These are phyloP conservation scores for Osmozyma mogii DNA, from an alignment of 805 yeast species.

Conservation along the genomic window DNA sequence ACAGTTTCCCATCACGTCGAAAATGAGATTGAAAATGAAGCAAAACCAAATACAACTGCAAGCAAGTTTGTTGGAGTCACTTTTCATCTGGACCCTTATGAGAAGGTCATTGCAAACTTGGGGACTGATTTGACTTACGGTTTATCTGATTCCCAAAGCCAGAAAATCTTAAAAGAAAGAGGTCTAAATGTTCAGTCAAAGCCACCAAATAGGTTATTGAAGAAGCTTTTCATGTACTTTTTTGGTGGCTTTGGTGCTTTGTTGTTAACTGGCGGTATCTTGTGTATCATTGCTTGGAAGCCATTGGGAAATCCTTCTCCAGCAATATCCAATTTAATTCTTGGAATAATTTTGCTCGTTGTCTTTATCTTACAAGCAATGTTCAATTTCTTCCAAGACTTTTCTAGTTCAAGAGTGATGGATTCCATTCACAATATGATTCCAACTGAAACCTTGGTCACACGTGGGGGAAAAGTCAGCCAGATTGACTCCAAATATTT, in stretches of 20 bases:
- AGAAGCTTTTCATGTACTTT: conserved; percentile 29
- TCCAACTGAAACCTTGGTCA: conserved; percentile 28
- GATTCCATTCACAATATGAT: conserved; percentile 37
- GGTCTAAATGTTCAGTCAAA: conserved; percentile 33
- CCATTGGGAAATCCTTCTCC: conserved; percentile 41
- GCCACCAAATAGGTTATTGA: conserved; percentile 25
- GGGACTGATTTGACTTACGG: conserved; percentile 16
- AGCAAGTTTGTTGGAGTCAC: conserved; percentile 18
- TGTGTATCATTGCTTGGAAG: conserved; percentile 38
- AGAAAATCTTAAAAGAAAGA: conserved; percentile 11
- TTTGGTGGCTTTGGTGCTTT: conserved; percentile 44
- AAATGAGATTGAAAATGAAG: conserved; percentile 7
- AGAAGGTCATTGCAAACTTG: conserved; percentile 16
- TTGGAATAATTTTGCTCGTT: conserved; percentile 33
- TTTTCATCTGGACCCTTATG: conserved; percentile 22
- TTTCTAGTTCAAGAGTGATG: conserved; percentile 40
- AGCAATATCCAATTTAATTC: conserved; percentile 33
- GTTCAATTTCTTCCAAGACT: conserved; percentile 42
- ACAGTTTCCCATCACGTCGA: conserved; percentile 25
- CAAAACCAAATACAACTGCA: conserved; percentile 5
- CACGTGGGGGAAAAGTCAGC: conserved; percentile 24
- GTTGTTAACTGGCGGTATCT: conserved; percentile 33
- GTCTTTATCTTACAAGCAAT: conserved; percentile 36
- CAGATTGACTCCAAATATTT: conserved; percentile 25
- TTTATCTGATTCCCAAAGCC: conserved; percentile 11